These are phyloP conservation scores for Penicillium nordicum DNA, from an alignment of 2,329 filamentous ascomycete genomes.

Conservation along the genomic window DNA sequence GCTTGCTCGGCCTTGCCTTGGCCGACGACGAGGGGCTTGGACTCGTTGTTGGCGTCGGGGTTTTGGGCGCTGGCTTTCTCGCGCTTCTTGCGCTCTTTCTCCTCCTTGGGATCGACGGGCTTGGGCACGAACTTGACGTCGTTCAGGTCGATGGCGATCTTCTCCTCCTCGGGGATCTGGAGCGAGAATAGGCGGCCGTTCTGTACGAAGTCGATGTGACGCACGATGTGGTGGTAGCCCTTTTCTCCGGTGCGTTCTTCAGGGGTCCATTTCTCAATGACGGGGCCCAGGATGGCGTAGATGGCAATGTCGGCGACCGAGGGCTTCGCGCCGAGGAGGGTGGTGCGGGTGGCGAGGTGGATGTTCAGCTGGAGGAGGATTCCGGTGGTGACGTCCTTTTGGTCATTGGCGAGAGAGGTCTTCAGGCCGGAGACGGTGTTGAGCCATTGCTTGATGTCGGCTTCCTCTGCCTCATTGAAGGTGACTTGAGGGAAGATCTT, in stretches of 20 bases:
- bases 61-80: conserved; percentile 63
- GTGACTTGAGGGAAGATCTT: conserved; percentile 66
- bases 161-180: conserved; percentile 66
- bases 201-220: conserved; percentile 91
- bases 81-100: conserved; percentile 96
- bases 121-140: conserved; percentile 85
- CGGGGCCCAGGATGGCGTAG: conserved; percentile 72
- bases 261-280: conserved; percentile 73
- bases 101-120: conserved; percentile 83
- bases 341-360: conserved; percentile 84
- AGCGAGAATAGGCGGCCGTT: conserved; percentile 72
- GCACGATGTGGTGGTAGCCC: conserved; percentile 86
- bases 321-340: conserved; percentile 83
- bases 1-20: conserved; percentile 34
- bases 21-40: conserved; percentile 39
- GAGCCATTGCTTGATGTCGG: conserved; percentile 87
- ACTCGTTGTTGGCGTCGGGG: conserved; percentile 21
- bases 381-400: conserved; percentile 55
- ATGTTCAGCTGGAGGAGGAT: conserved; percentile 78
- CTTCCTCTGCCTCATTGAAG: conserved; percentile 75
- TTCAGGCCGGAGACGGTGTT: conserved; percentile 70
- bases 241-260: conserved; percentile 88
- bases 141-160: conserved; percentile 72
- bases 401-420: conserved; percentile 47
- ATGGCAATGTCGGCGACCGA: conserved; percentile 81